These are phyloP conservation scores for Ustilago sp. DNA, from an alignment of 1,284 basidiomycete species.

Conservation along the genomic window DNA sequence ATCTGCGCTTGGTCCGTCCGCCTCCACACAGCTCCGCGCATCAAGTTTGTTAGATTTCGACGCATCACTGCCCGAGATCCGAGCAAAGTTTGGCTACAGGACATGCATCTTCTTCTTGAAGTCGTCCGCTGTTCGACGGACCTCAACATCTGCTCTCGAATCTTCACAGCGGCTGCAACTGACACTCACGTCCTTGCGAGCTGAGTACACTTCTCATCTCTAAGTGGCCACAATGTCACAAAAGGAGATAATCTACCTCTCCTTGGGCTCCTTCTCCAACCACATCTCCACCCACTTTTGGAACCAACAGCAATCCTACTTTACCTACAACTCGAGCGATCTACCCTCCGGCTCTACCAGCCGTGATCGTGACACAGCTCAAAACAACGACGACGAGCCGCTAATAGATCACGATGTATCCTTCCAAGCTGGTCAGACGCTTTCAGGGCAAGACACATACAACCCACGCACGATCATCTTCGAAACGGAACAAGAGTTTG, in stretches of 20 bases:
- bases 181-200: not conserved
- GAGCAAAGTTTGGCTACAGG: conserved; percentile 15
- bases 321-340: conserved; percentile 46
- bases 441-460: conserved; percentile 57
- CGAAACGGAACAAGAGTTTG: conserved; percentile 61
- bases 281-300: conserved; percentile 66
- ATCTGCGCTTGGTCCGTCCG: conserved; percentile 34
- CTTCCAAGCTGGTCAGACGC: conserved; percentile 59
- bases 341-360: conserved; percentile 29
- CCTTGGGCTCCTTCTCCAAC: conserved; percentile 63
- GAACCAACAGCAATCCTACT: conserved; percentile 66
- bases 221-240: conserved; percentile 29
- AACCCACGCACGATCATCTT: conserved; percentile 61
- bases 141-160: not conserved
- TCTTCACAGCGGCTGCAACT: not conserved
- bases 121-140: not conserved
- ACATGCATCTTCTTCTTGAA: not conserved
- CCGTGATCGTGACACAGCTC: conserved; percentile 7
- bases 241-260: conserved; percentile 64
- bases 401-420: conserved; percentile 64
- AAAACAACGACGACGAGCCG: conserved; percentile 22
- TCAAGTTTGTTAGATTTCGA: conserved; percentile 16
- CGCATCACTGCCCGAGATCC: conserved; percentile 22
- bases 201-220: not conserved
- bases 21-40: conserved; percentile 24